phyloP scores from a whole-genome alignment of 169 alveolate genomes.

The Plasmodium fragile region DNA sequence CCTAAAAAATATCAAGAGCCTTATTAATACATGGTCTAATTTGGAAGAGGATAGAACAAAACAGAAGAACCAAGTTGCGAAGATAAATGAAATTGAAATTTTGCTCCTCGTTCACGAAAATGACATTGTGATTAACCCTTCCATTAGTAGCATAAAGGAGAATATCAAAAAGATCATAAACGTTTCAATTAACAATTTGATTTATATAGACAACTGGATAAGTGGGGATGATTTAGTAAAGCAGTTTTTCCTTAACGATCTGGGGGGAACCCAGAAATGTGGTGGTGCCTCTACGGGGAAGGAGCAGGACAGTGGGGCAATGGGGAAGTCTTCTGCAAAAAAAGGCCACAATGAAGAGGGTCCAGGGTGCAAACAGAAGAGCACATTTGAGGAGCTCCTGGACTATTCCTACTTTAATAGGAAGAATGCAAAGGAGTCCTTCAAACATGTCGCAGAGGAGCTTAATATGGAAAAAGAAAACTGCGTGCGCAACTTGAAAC shows the following conservation, averaged over 20 bases:
- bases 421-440: constrained; percentile 22
- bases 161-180: constrained; percentile 66
- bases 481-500: constrained; percentile 36
- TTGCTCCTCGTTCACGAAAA: constrained; percentile 45
- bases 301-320: background rate
- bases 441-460: constrained; percentile 6
- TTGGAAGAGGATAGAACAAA: background rate
- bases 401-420: constrained; percentile 36
- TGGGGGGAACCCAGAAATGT: background rate
- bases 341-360: background rate
- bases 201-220: constrained; percentile 75
- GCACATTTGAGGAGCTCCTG: constrained; percentile 26
- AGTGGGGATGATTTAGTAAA: constrained; percentile 43
- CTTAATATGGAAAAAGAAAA: constrained; percentile 48
- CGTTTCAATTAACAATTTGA: constrained; percentile 71
- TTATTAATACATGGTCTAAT: constrained; percentile 61
- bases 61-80: background rate
- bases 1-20: constrained; percentile 46
- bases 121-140: constrained; percentile 69
- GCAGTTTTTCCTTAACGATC: constrained; percentile 23
- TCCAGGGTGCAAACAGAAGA: background rate
- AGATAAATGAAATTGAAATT: constrained; percentile 42
- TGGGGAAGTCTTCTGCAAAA: background rate
- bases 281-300: background rate
- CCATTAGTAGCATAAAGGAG: constrained; percentile 56